Base-by-base conservation (phyloP, 1,284 basidiomycete genomes). In the Naganishia sp. region DNA sequence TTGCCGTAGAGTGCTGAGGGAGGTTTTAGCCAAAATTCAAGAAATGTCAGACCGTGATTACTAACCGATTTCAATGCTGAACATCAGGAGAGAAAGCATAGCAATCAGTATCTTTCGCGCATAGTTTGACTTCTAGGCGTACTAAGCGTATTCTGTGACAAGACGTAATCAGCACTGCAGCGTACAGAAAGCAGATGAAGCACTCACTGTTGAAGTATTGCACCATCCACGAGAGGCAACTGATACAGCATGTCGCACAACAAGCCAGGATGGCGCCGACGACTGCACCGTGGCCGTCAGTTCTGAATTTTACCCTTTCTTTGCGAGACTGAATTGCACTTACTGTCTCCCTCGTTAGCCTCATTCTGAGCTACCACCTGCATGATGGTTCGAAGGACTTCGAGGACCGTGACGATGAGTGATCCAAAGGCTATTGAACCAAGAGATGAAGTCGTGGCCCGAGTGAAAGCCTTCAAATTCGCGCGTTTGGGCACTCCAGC, bases 371-470 rank as follows among this genome's bases (percentile, higher is more conserved):
- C 57, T 31, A 53, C 57, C 7, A 61, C 50, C 71, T 87, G 83
- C 15, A 87, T 79, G 23, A 91, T 74, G 66, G 92, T 82, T 52
- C 86, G 82, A 51, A 94, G 71, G 5, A 93, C 75, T 72, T 95
- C 92, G 53, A 95, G 82, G 35, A 95, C 75, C 0, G 93, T 92
- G 51, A 95, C 92, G 69, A 95, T 90, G 72, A 95, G 81, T 2
- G 88, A 90, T 5, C 92, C 92, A 73, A 94, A 93, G 5, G 90
- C 90, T 72, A 95, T 92, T 0, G 90, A 92, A 6, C 92, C 93
- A 35, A 96, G 83, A 0, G 90, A 93, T 62, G 89, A 81, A 0
- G 91, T 92, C 17, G 88, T 89, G n/a, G 90, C 88, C 31, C 92
- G 86, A 43, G 84, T 83, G 75, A 95, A 90, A 0, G 90, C 84